A percentile compares a stretch with the other conserved stretches of the same genome.
These are phyloP conservation scores for Phoenix dactylifera DNA, from an alignment of 176 grass and related monocot species.

Conservation along the genomic window DNA sequence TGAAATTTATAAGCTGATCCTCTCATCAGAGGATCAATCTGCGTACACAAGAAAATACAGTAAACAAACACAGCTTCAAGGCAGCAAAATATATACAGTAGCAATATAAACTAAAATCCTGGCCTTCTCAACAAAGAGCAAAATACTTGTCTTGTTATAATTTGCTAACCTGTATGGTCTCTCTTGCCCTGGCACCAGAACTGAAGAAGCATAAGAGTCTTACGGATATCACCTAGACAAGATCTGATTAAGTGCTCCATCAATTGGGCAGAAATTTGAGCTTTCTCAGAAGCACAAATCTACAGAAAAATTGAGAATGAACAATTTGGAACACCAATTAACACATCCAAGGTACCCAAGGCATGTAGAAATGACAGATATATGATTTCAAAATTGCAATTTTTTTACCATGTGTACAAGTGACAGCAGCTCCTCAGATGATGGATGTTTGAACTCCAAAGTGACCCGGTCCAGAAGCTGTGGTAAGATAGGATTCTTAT, in stretches of 20 bases:
- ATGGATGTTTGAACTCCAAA: conserved; percentile 78
- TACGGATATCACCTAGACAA: conserved; percentile 82
- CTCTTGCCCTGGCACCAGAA: conserved; percentile 87
- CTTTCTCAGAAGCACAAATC: conserved; percentile 75
- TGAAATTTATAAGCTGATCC: too few relatives aligned
- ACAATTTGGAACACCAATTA: conserved; percentile 18
- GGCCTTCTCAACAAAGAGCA: too few relatives aligned
- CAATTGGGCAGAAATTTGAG: conserved; percentile 37
- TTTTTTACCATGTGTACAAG: conserved; percentile 53
- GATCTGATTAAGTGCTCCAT: conserved; percentile 45
- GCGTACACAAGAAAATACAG: too few relatives aligned
- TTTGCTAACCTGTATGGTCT: conserved; percentile 28
- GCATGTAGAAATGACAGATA: too few relatives aligned
- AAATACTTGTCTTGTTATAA: too few relatives aligned
- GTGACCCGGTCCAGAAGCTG: conserved; percentile 49
- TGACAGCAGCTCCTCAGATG: conserved; percentile 62
- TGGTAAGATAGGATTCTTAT: conserved; percentile 70
- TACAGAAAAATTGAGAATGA: conserved; percentile 24
- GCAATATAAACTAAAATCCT: too few relatives aligned
- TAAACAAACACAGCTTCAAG: too few relatives aligned
- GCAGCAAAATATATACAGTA: too few relatives aligned
- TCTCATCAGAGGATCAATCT: too few relatives aligned
- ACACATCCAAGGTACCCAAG: neutral
- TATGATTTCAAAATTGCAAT: too few relatives aligned
- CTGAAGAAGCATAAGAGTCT: conserved; percentile 63